Conservation (phyloP, 768 basidiomycete genomes). For the Suillus subluteus region DNA sequence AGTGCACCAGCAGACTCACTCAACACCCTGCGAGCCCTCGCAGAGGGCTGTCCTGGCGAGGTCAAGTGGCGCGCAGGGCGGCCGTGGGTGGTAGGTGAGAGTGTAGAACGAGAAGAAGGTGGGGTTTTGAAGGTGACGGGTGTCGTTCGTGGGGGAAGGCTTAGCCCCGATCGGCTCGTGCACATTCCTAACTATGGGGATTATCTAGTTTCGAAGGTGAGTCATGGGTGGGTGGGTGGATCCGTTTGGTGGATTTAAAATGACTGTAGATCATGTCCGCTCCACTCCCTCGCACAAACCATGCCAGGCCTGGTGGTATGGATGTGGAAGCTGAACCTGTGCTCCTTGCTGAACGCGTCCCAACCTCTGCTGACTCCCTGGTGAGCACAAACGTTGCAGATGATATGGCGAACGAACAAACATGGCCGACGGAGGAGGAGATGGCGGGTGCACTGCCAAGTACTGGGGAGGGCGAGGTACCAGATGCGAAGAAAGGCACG, state of each 20-base stretch:
- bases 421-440: slow-evolving; percentile 98
- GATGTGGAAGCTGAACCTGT: slow-evolving; percentile 59
- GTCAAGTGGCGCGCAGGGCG: slow-evolving; percentile 85
- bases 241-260: not conserved
- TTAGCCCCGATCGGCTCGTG: slow-evolving; percentile 84
- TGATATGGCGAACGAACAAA: slow-evolving; percentile 92
- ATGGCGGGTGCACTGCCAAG: slow-evolving; percentile 52
- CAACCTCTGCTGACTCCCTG: slow-evolving; percentile 78
- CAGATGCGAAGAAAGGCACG: slow-evolving; percentile 70
- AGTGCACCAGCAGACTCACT: slow-evolving; percentile 63
- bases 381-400: slow-evolving; percentile 88
- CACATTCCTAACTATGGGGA: slow-evolving; percentile 91
- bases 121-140: slow-evolving; percentile 79
- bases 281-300: slow-evolving; percentile 43
- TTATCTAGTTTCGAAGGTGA: slow-evolving; percentile 80
- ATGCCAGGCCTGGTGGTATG: slow-evolving; percentile 50
- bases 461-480: slow-evolving; percentile 39
- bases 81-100: slow-evolving; percentile 75
- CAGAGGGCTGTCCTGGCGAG: slow-evolving; percentile 82
- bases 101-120: slow-evolving; percentile 60
- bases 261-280: slow-evolving; percentile 69
- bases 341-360: slow-evolving; percentile 62
- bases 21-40: slow-evolving; percentile 74
- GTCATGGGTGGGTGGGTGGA: slow-evolving; percentile 18
- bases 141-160: slow-evolving; percentile 71